Percentiles rank a stretch among this genome's conserved stretches.
These are phyloP conservation scores for Ilyonectria mors-panacis DNA, from an alignment of 2,329 filamentous ascomycete genomes.

Conservation along the genomic window DNA sequence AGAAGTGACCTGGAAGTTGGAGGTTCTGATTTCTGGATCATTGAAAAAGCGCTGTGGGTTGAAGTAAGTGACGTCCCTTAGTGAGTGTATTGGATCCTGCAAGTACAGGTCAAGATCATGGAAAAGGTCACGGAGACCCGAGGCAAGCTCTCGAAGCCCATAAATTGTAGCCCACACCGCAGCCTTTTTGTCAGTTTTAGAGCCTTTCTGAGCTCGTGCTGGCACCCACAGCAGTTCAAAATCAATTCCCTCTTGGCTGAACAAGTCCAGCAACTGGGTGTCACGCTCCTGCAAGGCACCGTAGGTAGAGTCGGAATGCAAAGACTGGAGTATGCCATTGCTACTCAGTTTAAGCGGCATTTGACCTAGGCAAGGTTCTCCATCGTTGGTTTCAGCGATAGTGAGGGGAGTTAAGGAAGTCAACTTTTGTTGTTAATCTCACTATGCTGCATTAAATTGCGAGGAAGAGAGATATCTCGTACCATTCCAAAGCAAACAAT, in stretches of 20 bases:
- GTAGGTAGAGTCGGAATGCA: neutral
- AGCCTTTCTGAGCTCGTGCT: too few species aligned
- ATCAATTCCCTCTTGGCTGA: constrained; percentile 7
- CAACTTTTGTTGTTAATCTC: neutral
- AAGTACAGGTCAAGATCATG: constrained; percentile 3
- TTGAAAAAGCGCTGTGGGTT: constrained; percentile 19
- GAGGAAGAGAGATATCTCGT: neutral
- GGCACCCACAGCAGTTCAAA: constrained; percentile 18
- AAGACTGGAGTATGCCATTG: neutral
- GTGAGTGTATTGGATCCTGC: constrained; percentile 7
- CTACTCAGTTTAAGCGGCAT: neutral
- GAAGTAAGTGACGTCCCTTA: neutral
- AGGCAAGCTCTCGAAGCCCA: constrained; percentile 3
- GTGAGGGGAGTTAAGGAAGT: neutral
- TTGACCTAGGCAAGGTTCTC: neutral
- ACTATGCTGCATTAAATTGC: neutral
- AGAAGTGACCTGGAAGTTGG: neutral
- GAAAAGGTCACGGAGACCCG: neutral
- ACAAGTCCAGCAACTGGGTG: constrained; percentile 4
- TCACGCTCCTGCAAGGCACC: neutral
- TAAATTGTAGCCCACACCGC: neutral
- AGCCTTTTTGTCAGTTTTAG: neutral
- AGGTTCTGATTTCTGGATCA: neutral
- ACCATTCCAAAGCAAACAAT: neutral
- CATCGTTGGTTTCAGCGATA: neutral